phyloP scores from a whole-genome alignment of 1,284 basidiomycete genomes.

The Ustilago xerochloae region DNA sequence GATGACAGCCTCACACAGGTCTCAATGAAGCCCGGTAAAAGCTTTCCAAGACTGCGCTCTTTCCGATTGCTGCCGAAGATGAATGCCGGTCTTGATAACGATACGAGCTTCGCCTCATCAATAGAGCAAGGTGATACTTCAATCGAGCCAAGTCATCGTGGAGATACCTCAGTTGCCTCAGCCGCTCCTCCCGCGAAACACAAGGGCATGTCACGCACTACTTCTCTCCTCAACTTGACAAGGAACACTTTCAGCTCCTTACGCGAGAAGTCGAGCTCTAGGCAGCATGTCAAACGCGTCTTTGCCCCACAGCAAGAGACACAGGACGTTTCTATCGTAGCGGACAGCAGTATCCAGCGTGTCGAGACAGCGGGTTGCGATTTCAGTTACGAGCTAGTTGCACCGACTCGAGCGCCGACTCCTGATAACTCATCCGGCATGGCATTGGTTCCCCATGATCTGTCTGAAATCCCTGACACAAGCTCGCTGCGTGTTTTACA shows the following conservation, averaged over 20 bases:
- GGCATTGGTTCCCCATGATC: background rate
- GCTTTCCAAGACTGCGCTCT: slow-evolving; percentile 19
- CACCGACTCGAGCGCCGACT: background rate
- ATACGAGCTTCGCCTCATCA: background rate
- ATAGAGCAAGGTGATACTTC: background rate
- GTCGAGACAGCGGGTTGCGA: slow-evolving; percentile 10
- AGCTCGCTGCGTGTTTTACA: too few relatives aligned
- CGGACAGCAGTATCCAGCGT: background rate
- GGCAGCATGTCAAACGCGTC: background rate
- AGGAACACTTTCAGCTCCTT: slow-evolving; percentile 15
- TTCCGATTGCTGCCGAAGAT: slow-evolving; percentile 11
- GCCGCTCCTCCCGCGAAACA: background rate
- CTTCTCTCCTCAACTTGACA: slow-evolving; percentile 30
- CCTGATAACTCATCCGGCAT: background rate
- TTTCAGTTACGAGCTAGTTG: slow-evolving; percentile 36
- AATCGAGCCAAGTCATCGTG: background rate
- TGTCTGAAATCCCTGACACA: background rate
- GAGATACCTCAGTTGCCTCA: background rate
- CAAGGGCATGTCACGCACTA: slow-evolving; percentile 11
- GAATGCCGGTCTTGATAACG: background rate
- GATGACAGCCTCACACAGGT: background rate
- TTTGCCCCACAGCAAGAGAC: background rate
- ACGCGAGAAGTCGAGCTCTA: slow-evolving; percentile 3
- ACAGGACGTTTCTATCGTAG: background rate
- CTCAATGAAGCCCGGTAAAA: background rate